phyloP scores from a whole-genome alignment of 768 basidiomycete genomes.

The Basidioascus undulatus region DNA sequence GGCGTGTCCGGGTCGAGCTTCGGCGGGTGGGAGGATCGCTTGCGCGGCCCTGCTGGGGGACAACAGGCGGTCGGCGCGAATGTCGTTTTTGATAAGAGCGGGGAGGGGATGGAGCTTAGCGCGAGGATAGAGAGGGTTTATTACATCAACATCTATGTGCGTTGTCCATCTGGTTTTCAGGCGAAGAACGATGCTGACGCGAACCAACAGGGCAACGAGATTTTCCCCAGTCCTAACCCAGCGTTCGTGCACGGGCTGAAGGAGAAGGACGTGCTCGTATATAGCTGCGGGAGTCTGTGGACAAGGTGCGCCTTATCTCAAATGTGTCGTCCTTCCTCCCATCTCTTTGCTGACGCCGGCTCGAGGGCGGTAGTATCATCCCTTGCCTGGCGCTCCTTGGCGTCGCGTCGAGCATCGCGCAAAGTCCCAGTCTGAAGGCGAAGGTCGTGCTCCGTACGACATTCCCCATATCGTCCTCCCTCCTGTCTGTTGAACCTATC shows the following conservation, averaged over 20 bases:
- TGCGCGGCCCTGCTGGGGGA: no score
- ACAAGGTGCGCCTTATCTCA: conserved; percentile 35
- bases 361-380: conserved; percentile 34
- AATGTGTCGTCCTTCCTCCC: background rate
- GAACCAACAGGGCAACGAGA: conserved; percentile 30
- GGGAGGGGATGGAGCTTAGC: background rate
- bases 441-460: conserved; percentile 64
- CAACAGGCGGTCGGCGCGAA: no score
- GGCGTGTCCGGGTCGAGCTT: conserved; percentile 14
- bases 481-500: background rate
- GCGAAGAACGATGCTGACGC: background rate
- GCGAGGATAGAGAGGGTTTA: conserved; percentile 31
- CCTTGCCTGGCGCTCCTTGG: conserved; percentile 71
- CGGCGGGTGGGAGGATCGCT: no score
- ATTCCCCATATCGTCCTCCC: conserved; percentile 2
- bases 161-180: background rate
- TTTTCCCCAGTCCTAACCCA: conserved; percentile 68
- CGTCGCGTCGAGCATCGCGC: conserved; percentile 50
- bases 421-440: conserved; percentile 40
- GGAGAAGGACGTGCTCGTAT: conserved; percentile 45
- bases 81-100: background rate
- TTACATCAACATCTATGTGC: conserved; percentile 72
- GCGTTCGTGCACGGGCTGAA: conserved; percentile 43
- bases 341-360: background rate
- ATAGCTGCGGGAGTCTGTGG: conserved; percentile 86